Evolutionary conservation across 108 stramenopile genomes (phyloP), one percentile per base, ranked within the genome.

Genomic region (Epithemia pelagica): DNA sequence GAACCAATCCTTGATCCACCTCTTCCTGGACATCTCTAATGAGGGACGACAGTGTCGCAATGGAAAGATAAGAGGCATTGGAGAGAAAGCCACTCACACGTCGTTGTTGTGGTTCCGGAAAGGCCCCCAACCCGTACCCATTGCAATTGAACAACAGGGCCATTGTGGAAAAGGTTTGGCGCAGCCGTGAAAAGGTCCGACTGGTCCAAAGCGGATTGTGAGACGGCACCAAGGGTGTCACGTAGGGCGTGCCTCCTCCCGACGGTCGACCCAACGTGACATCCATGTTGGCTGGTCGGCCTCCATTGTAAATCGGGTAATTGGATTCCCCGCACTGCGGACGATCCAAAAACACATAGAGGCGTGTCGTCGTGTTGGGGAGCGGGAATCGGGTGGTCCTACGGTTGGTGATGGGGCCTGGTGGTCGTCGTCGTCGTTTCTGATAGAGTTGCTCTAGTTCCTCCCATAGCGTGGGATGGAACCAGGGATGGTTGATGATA

Each of bases 401-500:
- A n/a, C n/a, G n/a, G n/a, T n/a, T n/a, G n/a, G n/a, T n/a, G n/a
- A n/a, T n/a, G n/a, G n/a, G n/a, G n/a, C n/a, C n/a, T n/a, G n/a
- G n/a, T n/a, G n/a, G n/a, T 32, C 31, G 29, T 66, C 61, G 29
- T 53, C n/a, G 26, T 51, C 54, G 22, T 27, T 18, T 15, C 1
- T 15, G 68, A 31, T 72, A 25, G n/a, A n/a, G n/a, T n/a, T n/a
- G n/a, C n/a, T n/a, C n/a, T n/a, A n/a, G n/a, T 22, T 74, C 70
- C 28, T 68, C 67, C 74, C 74, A 82, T 5, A 32, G 66, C 0
- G 74, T 69, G 15, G 81, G 77, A 54, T 78, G 63, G 31, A 72
- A 82, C 57, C 56, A 69, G 0, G 81, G 81, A 69, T 82, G 81
- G 26, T 82, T 74, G 26, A 73, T 54, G 5, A 82, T 30, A 0